These are phyloP conservation scores for Marasmius sp. DNA, from an alignment of 1,284 basidiomycete genomes.

Conservation along the genomic window DNA sequence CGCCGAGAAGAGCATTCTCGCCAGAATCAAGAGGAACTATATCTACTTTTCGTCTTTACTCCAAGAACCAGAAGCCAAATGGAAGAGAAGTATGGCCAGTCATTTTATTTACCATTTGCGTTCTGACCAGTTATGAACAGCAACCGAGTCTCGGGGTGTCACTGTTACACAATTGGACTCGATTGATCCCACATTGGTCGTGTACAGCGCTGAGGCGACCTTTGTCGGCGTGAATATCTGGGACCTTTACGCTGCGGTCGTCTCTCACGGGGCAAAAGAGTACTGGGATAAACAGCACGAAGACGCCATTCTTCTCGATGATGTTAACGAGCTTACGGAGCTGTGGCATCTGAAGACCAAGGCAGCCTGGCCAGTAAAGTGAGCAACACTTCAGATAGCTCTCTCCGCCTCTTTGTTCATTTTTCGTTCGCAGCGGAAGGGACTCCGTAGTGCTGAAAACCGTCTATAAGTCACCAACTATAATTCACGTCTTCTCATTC, in stretches of 20 bases:
- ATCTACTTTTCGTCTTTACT: constrained; percentile 97
- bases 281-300: constrained; percentile 94
- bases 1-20: constrained; percentile 77
- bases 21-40: constrained; percentile 89
- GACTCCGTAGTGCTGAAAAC: constrained; percentile 92
- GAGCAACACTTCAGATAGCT: constrained; percentile 32
- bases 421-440: constrained; percentile 61
- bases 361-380: constrained; percentile 91
- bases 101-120: constrained; percentile 6
- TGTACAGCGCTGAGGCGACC: constrained; percentile 95
- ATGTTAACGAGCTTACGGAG: constrained; percentile 90
- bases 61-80: constrained; percentile 98
- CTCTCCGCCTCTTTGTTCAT: constrained; percentile 1
- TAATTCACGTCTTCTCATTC: constrained; percentile 95
- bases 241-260: constrained; percentile 92
- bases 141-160: constrained; percentile 86
- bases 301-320: constrained; percentile 82
- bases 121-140: constrained; percentile 31
- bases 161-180: constrained; percentile 95
- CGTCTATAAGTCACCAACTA: constrained; percentile 94
- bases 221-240: constrained; percentile 96
- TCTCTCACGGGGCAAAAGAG: constrained; percentile 77
- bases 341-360: constrained; percentile 90
- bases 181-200: constrained; percentile 95
- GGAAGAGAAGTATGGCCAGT: constrained; percentile 72